Base-by-base conservation (phyloP, 768 basidiomycete species). In the Trametes cubensis region DNA sequence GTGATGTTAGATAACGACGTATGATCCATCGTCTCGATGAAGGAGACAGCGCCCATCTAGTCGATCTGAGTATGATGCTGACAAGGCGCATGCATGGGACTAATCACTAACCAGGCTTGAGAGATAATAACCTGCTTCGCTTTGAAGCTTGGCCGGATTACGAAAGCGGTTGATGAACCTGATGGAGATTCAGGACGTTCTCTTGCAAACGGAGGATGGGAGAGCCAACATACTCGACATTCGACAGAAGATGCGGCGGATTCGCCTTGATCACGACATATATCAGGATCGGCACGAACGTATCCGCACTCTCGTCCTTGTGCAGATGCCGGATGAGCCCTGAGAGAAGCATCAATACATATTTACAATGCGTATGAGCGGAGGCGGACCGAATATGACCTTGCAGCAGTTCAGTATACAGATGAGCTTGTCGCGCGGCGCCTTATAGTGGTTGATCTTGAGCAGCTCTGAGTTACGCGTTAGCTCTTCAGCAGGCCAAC, bases 371-470 rank as follows among this genome's bases (percentile, higher is more conserved):
- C 61, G 55, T 57, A 55, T 66, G 55, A 67, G 40, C 65, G 48
- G 14, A 41, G 26, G 75, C 89, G 62, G 66, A 95, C 96, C 97
- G 70, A 97, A 98, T 68, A 99, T 98, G 74, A 99, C 94, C 79
- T 99, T 99, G 85, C 95, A 99, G 74, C 87, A 92, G 71, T 99
- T 99, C 52, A 98, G 77, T 41, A 98, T 90, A 74, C 97, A 98
- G 58, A 99, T 98, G 54, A 98, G 79, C 77, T 99, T 99, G 75
- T 99, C 97, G 45, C 97, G 83, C 8, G 97, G 97, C 11, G 97
- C 97, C 74, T 98, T 98, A 80, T 98, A 99, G 72, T 98, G 95
- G 70, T 97, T 98, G 64, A 99, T 89, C 81, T 98, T 98, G 67
- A 94, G 75, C 45, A 99, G 79, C 74, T 99, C 97, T 94, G 70